Conservation (phyloP, 352 stramenopile genomes). For the Phytophthora multivora region DNA sequence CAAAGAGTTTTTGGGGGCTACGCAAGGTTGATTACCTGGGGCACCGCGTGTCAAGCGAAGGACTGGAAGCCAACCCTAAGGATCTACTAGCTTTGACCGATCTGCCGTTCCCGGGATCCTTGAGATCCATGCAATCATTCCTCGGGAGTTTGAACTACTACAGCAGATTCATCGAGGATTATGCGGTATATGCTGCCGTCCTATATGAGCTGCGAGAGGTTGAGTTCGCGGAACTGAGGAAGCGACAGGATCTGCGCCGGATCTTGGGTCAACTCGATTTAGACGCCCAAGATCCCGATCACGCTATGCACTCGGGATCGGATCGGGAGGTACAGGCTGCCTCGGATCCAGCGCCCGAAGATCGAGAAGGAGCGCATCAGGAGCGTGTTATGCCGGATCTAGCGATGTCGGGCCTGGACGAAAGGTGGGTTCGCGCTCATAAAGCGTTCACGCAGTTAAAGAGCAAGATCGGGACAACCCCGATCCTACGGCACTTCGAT, state of each 20-base stretch:
- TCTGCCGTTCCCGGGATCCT: conserved; percentile 11
- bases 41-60: neutral
- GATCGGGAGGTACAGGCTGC: too few species aligned
- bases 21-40: conserved; percentile 20
- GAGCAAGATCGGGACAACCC: conserved; percentile 2
- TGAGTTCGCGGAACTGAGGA: neutral
- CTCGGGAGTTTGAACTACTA: conserved; percentile 28
- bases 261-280: neutral
- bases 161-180: conserved; percentile 24
- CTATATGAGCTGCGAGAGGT: conserved; percentile 7
- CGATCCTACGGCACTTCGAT: conserved; percentile 21
- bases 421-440: neutral
- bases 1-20: conserved; percentile 29
- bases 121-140: conserved; percentile 26
- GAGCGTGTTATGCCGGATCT: neutral
- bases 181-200: conserved; percentile 12
- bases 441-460: neutral
- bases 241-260: neutral
- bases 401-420: neutral
- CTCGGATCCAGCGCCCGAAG: neutral
- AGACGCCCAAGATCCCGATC: too few species aligned
- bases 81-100: neutral
- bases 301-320: too few species aligned
- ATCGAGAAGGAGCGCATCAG: neutral
- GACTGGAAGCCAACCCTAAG: conserved; percentile 15